These are phyloP conservation scores for Taiozyma sp. DNA, from an alignment of 1,139 yeast species.

Conservation along the genomic window DNA sequence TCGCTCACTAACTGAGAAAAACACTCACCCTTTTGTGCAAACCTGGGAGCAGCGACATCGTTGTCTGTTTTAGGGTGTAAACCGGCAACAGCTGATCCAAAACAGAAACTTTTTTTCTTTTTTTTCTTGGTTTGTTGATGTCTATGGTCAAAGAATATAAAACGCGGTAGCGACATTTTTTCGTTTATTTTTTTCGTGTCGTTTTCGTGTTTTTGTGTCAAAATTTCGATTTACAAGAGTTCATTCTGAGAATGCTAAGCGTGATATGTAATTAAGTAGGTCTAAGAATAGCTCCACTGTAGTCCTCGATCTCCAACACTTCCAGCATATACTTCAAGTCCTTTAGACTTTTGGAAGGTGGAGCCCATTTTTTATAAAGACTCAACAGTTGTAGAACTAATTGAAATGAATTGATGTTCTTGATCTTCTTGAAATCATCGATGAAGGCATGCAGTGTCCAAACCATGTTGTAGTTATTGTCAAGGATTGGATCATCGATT, in stretches of 20 bases:
- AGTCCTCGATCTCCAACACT: slow-evolving; percentile 20
- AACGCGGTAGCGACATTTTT: background rate
- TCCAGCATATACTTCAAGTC: slow-evolving; percentile 33
- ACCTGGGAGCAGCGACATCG: slow-evolving; percentile 5
- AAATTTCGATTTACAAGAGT: background rate
- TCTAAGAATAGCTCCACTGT: slow-evolving; percentile 11
- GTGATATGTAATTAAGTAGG: background rate
- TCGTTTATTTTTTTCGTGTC: background rate
- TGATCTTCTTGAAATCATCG: slow-evolving; percentile 42
- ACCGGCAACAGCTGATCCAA: background rate
- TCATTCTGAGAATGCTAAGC: background rate
- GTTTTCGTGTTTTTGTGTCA: background rate
- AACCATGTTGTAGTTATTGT: slow-evolving; percentile 35
- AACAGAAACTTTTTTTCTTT: background rate
- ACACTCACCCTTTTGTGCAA: slow-evolving; percentile 7
- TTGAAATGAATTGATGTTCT: slow-evolving; percentile 37
- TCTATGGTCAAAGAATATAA: background rate
- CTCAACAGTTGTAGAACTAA: slow-evolving; percentile 30
- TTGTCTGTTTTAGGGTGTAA: background rate
- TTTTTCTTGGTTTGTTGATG: background rate
- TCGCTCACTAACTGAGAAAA: background rate
- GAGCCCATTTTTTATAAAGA: slow-evolving; percentile 36
- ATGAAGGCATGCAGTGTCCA: slow-evolving; percentile 50
- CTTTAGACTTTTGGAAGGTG: slow-evolving; percentile 30
- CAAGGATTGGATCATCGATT: slow-evolving; percentile 13